Evolutionary conservation across 148 eudicot species (phyloP), one percentile per base, ranked within the genome.

Genomic region (Simmondsia chinensis): DNA sequence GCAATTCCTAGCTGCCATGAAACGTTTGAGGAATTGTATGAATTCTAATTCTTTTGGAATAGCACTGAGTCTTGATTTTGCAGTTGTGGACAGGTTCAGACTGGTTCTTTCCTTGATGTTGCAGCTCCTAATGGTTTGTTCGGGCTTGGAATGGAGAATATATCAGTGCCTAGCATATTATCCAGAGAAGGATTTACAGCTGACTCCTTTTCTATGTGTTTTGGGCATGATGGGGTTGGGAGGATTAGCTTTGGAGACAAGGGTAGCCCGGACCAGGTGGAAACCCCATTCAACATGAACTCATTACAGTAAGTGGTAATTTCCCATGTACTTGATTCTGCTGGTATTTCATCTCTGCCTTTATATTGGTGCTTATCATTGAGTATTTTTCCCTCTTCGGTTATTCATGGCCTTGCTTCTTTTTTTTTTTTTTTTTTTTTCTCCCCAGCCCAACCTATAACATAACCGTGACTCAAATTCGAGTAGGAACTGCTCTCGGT

Each of bases 41-140:
- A 9, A 36, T 50, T 7, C 24, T 10, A 20, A 2, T 23, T 28
- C 33, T 3, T 46, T 23, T 21, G 20, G 27, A 20, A 19, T 24
- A 26, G 47, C 17, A 39, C 54, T 56, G 22, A 46, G 28, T 25
- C 48, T 33, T 38, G 52, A 22, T 42, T 63, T 35, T 63, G 60
- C 87, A 88, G 97, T 30, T 88, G 97, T 67, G 97, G 97, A 43
- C 87, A 78, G 74, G 74, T 81, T 52, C 95, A 84, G 67, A 89
- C 91, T 32, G 97, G 97, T 61, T 84, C 97, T 2, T 89, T 89
- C 59, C 72, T 89, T 39, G 85, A 83, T 59, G 68, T 81, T 61
- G 97, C 93, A 18, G 95, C 97, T 33, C 97, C 95, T 22, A 85
- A 89, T 74, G 95, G 95, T 63, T 68, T 88, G 48, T 88, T 88